Base-by-base conservation (phyloP, 2,329 filamentous ascomycete species). In the Talaromyces sp. region DNA sequence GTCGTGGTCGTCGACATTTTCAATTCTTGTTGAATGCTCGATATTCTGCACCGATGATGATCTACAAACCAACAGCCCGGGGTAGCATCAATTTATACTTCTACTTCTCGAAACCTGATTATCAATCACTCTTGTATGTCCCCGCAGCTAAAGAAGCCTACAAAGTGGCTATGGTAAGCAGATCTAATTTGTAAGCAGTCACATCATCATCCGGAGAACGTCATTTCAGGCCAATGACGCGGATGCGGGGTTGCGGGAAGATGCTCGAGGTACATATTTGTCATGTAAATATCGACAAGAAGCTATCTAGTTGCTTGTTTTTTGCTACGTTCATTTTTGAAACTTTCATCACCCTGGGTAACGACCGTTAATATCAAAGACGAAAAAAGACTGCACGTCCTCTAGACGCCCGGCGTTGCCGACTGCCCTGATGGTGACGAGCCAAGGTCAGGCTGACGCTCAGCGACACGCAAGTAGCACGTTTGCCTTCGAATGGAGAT, bases 1-100 rank as follows among this genome's bases (percentile, higher is more conserved):
- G 68, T 40, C 5, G 60, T 59, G 27, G 51, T 61, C 9, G 54
- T 28, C n/a, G 44, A 47, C 28, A 59, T 64, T 5, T 61, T 56
- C 1, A 63, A 53, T 9, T 18, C 9, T 53, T 31, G 3, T 31
- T 52, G 3, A 6, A 31, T 31, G 4, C 36, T 4, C 31, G 18
- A 42, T 42, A 18, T 42, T 42, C 8, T 18, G 23, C 27, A 10
- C 23, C 4, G 10, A 47, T 27, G 44, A 18, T 27, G 8, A 27
- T 10, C 7, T 27, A 8, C 3, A 42, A 16, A 18, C 4, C 18
- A 47, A 12, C 10, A 18, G 23, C 18, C 18, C 10, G 44, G 18
- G 44, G 10, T 16, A 7, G 12, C 2, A 47, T 12, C 18, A 10
- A 27, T 27, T 27, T 47, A 47, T 47, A 47, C 44, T 47, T 3